Evolutionary conservation across 148 eudicot species (phyloP).

Genomic region (Selenicereus undatus): DNA sequence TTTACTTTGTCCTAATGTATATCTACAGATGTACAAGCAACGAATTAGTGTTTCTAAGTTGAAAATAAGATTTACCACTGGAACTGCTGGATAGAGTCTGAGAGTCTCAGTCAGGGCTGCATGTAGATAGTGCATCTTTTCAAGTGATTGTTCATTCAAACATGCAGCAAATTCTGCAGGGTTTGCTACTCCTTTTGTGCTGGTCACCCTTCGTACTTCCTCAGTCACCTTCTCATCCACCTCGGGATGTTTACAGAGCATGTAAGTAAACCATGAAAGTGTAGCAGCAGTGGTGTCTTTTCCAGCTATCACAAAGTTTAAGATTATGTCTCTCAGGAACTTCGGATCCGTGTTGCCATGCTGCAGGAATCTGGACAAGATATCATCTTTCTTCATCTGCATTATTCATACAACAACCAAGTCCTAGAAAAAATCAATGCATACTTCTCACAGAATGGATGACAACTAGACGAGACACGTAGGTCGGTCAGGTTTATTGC

Average conservation of each 20-base stretch:
- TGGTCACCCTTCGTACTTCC: slow-evolving; percentile 43
- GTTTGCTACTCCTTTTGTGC: slow-evolving; percentile 1
- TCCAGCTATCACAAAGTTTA: slow-evolving; percentile 79
- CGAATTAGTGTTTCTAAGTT: not conserved
- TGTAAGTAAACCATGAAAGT: slow-evolving; percentile 72
- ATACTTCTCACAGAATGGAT: not conserved
- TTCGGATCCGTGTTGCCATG: slow-evolving; percentile 40
- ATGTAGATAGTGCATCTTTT: slow-evolving; percentile 74
- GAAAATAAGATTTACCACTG: slow-evolving; percentile 44
- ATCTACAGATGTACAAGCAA: not conserved
- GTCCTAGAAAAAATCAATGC: not conserved
- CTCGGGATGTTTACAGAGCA: slow-evolving; percentile 58
- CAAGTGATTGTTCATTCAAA: slow-evolving; percentile 57
- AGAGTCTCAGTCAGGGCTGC: slow-evolving; percentile 78
- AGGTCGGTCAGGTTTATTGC: not conserved
- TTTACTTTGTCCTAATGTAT: too few species aligned
- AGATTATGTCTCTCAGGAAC: slow-evolving; percentile 65
- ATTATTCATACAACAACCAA: slow-evolving; percentile 6
- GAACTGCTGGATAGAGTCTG: slow-evolving; percentile 78
- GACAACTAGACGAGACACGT: not conserved
- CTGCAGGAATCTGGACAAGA: slow-evolving; percentile 60
- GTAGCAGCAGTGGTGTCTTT: slow-evolving; percentile 79
- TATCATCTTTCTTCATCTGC: slow-evolving; percentile 56
- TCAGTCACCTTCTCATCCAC: slow-evolving; percentile 55
- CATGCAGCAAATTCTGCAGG: slow-evolving; percentile 34